These are phyloP conservation scores for Pythium rhizo-oryzae DNA, from an alignment of 352 stramenopile genomes.

Conservation along the genomic window DNA sequence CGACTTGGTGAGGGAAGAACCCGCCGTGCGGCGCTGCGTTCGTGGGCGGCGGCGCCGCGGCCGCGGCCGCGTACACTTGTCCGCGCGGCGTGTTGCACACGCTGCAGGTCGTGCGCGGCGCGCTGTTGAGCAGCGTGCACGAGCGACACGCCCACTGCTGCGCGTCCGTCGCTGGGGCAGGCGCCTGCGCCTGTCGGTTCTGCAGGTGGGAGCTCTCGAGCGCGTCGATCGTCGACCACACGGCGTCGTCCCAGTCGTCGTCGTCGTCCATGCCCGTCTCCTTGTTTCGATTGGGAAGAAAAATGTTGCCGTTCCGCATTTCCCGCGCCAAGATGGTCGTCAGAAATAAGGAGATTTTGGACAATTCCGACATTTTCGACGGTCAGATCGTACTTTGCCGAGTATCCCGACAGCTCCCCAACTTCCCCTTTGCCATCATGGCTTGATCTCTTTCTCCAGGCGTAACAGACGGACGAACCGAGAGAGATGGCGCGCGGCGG, in stretches of 20 bases:
- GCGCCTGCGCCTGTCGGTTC: slow-evolving; percentile 19
- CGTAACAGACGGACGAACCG: slow-evolving; percentile 15
- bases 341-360: neutral
- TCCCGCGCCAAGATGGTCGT: neutral
- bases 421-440: neutral
- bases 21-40: neutral
- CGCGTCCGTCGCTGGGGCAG: neutral
- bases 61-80: slow-evolving; percentile 32
- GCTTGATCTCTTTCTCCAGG: slow-evolving; percentile 21
- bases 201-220: slow-evolving; percentile 43
- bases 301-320: slow-evolving; percentile 27
- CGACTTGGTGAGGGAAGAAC: neutral
- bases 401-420: slow-evolving; percentile 3
- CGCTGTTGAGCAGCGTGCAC: slow-evolving; percentile 66
- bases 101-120: slow-evolving; percentile 36
- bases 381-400: slow-evolving; percentile 20
- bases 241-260: slow-evolving; percentile 85
- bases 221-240: slow-evolving; percentile 69
- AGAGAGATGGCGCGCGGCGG: slow-evolving; percentile 8
- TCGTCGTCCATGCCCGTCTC: slow-evolving; percentile 44
- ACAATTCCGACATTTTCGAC: slow-evolving; percentile 19
- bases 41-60: neutral
- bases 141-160: slow-evolving; percentile 53
- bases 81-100: slow-evolving; percentile 59
- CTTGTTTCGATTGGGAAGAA: neutral